Evolutionary conservation across 1,284 basidiomycete species (phyloP), one percentile per base, ranked within the genome.

Genomic region (Malassezia nana): DNA sequence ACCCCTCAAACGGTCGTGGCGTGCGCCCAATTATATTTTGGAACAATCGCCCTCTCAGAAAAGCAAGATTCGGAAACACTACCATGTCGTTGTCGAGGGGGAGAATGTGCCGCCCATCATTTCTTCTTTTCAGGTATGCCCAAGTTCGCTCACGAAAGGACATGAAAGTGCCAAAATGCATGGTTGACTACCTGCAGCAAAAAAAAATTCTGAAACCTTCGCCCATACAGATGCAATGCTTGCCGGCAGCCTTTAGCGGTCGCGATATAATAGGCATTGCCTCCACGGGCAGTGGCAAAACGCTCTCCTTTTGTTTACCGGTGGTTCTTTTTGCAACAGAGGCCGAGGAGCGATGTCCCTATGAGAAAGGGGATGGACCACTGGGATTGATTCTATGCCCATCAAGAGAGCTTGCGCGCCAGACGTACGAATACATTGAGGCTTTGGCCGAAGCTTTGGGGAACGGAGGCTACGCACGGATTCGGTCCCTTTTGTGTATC

Each of bases 181-280:
- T 98, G 22, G 77, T 98, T 29, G 81, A 85, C 52, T 85, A 86
- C 73, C 80, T 99, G 42, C 80, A 81, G 30, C 89, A 90, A 59
- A 70, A 73, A 46, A 84, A 86, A 42, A 98, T 99, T 69, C 79
- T 81, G 24, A 79, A 77, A 29, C 94, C 94, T 0, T 91, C 94
- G 0, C 92, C 92, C 2, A 98, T 98, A 67, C 94, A 99, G 74
- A 80, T 95, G 44, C 94, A 98, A 77, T 94, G 94, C 16, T 83
- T 98, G 42, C 92, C 94, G 0, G 86, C 87, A 31, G 94, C 89
- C 7, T 75, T 78, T 44, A 59, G 72, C 0, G 77, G 76, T 5
- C 64, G 77, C 25, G 77, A 78, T 57, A 77, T 78, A 76, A 78
- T 78, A 49, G 77, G 77, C 0, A 77, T 77, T 57, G 77, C 77